phyloP scores from a whole-genome alignment of 2,329 filamentous ascomycete genomes.

The Talaromyces sp. region DNA sequence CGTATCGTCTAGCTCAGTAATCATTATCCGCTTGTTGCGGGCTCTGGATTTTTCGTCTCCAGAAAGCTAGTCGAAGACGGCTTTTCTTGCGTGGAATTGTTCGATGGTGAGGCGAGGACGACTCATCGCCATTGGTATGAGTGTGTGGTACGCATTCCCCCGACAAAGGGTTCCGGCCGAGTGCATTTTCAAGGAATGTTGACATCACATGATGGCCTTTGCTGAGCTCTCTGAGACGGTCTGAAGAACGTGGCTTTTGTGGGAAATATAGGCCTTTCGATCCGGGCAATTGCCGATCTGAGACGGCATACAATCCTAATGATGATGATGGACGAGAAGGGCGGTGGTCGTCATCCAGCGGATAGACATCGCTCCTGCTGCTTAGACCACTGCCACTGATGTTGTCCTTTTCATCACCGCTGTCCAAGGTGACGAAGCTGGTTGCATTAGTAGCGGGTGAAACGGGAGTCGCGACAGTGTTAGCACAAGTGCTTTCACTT shows the following conservation, averaged over 20 bases:
- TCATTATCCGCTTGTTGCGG: conserved; percentile 16
- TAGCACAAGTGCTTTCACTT: conserved; percentile 39
- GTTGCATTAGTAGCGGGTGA: conserved; percentile 43
- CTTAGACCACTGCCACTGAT: conserved; percentile 23
- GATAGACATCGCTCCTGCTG: conserved; percentile 23
- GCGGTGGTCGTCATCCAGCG: conserved; percentile 14
- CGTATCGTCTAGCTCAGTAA: neutral
- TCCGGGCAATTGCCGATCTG: conserved; percentile 17
- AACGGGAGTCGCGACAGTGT: conserved; percentile 35
- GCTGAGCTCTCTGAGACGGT: conserved; percentile 15
- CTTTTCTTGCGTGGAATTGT: conserved; percentile 31
- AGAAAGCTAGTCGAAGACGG: conserved; percentile 38
- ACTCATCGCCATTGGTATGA: neutral
- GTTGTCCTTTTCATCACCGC: conserved; percentile 33
- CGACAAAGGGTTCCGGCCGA: conserved; percentile 23
- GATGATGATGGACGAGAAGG: conserved; percentile 27
- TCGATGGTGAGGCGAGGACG: conserved; percentile 20
- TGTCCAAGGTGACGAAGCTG: conserved; percentile 39
- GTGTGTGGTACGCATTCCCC: conserved; percentile 20
- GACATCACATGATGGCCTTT: conserved; percentile 20
- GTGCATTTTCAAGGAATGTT: conserved; percentile 18
- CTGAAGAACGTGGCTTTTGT: conserved; percentile 19
- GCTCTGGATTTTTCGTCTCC: conserved; percentile 32
- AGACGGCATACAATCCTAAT: conserved; percentile 18
- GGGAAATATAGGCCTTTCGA: conserved; percentile 18